These are phyloP conservation scores for Didymella pomorum DNA, from an alignment of 2,329 filamentous ascomycete genomes.

Conservation along the genomic window DNA sequence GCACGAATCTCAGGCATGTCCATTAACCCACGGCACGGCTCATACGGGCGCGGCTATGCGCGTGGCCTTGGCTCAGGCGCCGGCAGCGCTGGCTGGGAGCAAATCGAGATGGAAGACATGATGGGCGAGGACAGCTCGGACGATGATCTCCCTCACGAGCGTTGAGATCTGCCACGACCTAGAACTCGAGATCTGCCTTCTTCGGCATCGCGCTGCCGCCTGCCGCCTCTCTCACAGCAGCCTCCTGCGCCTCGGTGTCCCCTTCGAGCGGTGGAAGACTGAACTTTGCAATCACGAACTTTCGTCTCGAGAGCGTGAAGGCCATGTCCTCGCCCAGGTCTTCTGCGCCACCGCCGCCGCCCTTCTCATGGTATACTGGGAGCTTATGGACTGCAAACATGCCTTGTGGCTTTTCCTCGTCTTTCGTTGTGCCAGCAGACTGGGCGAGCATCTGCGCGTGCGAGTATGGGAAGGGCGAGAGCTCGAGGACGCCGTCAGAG, in stretches of 20 bases:
- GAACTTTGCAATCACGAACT: conserved; percentile 86
- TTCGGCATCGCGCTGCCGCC: conserved; percentile 61
- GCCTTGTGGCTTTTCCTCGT: conserved; percentile 83
- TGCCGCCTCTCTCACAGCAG: conserved; percentile 45
- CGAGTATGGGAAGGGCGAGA: conserved; percentile 74
- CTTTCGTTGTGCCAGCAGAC: conserved; percentile 60
- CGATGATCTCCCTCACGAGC: conserved; percentile 20
- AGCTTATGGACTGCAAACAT: conserved; percentile 83
- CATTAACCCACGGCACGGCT: conserved; percentile 53
- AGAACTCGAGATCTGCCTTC: conserved; percentile 73
- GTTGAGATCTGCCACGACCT: conserved; percentile 7
- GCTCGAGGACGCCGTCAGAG: conserved; percentile 84
- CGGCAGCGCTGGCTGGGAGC: conserved; percentile 64
- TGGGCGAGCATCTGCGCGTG: conserved; percentile 60
- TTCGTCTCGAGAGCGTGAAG: conserved; percentile 84
- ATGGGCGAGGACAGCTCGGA: conserved; percentile 54
- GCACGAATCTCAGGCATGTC: conserved; percentile 53
- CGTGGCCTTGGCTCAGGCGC: conserved; percentile 63
- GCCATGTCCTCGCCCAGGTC: conserved; percentile 83
- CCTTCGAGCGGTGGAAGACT: conserved; percentile 87
- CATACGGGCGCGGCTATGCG: conserved; percentile 65
- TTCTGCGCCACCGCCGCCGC: conserved; percentile 73
- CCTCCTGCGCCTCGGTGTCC: conserved; percentile 69
- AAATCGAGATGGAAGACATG: conserved; percentile 70
- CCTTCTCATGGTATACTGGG: conserved; percentile 86